Percentiles rank a stretch among this genome's conserved stretches.
Evolutionary conservation across 257 asterid genomes (phyloP).

Genomic region (Solanum neorickii): DNA sequence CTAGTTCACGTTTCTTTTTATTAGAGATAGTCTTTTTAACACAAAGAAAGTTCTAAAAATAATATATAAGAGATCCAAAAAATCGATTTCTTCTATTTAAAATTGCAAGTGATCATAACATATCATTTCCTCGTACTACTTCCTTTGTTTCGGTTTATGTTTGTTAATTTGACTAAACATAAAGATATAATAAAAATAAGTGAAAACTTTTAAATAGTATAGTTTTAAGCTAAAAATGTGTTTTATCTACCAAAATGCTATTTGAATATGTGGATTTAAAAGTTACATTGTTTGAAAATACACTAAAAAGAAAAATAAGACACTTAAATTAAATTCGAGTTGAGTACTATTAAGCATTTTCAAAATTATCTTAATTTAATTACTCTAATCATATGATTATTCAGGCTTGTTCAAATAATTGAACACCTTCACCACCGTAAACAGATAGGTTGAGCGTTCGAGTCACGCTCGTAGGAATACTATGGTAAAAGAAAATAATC

Average conservation of each 20-base stretch:
- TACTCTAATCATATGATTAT: neutral
- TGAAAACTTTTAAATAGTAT: neutral
- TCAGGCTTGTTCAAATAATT: too few species aligned
- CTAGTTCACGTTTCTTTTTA: neutral
- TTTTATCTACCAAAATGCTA: neutral
- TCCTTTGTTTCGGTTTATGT: neutral
- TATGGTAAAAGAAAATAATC: too few species aligned
- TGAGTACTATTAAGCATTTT: neutral
- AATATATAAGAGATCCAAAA: neutral
- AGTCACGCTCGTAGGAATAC: neutral
- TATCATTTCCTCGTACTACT: neutral
- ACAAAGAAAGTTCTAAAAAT: neutral
- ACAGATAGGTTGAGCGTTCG: too few species aligned
- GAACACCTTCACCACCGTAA: neutral
- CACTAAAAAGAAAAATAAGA: neutral
- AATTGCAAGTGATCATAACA: neutral
- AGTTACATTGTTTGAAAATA: neutral
- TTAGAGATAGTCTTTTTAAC: neutral
- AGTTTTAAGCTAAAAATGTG: neutral
- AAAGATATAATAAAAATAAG: too few species aligned
- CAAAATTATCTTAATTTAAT: neutral
- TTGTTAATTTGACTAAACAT: neutral
- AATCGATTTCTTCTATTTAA: neutral
- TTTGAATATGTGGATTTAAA: neutral
- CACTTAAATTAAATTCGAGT: neutral